Conservation (phyloP, 1,284 basidiomycete species). For the Pisolithus thermaeus region DNA sequence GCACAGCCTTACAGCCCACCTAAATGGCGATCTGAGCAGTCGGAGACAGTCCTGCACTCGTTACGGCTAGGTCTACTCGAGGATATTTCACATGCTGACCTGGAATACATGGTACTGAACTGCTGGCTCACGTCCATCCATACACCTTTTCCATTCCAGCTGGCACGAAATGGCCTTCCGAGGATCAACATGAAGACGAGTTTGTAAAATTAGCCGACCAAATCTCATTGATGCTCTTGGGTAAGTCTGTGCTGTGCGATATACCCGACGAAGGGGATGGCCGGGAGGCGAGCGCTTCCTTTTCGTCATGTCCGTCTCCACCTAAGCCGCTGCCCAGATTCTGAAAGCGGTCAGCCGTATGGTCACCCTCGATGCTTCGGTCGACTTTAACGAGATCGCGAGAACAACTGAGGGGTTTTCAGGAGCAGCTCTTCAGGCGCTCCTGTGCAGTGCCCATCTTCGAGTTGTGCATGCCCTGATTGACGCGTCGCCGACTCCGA, state of each 20-base stretch:
- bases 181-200: constrained; percentile 32
- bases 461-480: constrained; percentile 81
- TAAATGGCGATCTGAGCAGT: too few relatives aligned
- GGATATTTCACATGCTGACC: constrained; percentile 11
- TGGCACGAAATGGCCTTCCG: constrained; percentile 23
- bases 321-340: constrained; percentile 49
- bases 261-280: constrained; percentile 81
- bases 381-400: constrained; percentile 71
- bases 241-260: constrained; percentile 90
- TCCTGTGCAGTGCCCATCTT: constrained; percentile 95
- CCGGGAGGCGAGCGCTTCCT: constrained; percentile 56
- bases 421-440: constrained; percentile 95
- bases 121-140: constrained; percentile 45
- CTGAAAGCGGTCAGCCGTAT: constrained; percentile 75
- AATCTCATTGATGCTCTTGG: constrained; percentile 94
- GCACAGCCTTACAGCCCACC: too few relatives aligned
- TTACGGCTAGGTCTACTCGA: constrained; percentile 38
- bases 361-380: constrained; percentile 55
- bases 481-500: constrained; percentile 32
- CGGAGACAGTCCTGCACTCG: too few relatives aligned
- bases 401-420: constrained; percentile 80
- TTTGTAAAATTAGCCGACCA: constrained; percentile 64
- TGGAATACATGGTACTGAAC: constrained; percentile 1
- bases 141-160: too few relatives aligned
- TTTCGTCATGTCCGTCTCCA: constrained; percentile 1